These are phyloP conservation scores for Xylaria sp. DNA, from an alignment of 2,329 filamentous ascomycete genomes.

Conservation along the genomic window DNA sequence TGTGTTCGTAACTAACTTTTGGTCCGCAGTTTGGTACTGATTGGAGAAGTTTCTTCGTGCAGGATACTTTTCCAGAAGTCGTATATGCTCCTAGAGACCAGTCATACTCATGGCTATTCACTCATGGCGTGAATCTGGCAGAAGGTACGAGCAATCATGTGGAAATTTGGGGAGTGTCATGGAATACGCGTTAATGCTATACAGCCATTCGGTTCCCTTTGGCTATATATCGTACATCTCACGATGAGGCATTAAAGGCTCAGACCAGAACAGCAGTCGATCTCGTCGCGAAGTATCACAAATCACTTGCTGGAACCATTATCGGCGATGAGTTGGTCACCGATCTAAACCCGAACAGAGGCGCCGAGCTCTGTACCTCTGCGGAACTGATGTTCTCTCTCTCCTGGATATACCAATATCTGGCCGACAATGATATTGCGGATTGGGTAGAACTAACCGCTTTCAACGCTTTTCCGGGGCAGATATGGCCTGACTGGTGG, in stretches of 20 bases:
- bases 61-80: conserved; percentile 48
- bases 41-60: conserved; percentile 51
- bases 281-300: conserved; percentile 54
- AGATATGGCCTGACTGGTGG: conserved; percentile 64
- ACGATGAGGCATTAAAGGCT: conserved; percentile 51
- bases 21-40: conserved; percentile 46
- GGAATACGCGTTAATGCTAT: neutral
- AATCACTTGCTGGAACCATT: conserved; percentile 55
- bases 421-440: conserved; percentile 52
- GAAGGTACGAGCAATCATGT: conserved; percentile 49
- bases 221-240: conserved; percentile 55
- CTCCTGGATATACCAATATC: conserved; percentile 47
- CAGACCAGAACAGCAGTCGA: conserved; percentile 53
- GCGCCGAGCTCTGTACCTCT: conserved; percentile 49
- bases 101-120: conserved; percentile 50
- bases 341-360: conserved; percentile 53
- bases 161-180: neutral
- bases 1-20: conserved; percentile 3
- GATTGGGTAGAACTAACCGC: conserved; percentile 61
- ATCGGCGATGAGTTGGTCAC: conserved; percentile 56
- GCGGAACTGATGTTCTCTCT: conserved; percentile 49
- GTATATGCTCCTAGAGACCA: conserved; percentile 44
- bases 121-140: conserved; percentile 58
- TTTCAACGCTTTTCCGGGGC: conserved; percentile 64
- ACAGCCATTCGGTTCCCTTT: conserved; percentile 55